phyloP scores from a whole-genome alignment of 371 early-diverging fungal species.

The Massospora cicadina region DNA sequence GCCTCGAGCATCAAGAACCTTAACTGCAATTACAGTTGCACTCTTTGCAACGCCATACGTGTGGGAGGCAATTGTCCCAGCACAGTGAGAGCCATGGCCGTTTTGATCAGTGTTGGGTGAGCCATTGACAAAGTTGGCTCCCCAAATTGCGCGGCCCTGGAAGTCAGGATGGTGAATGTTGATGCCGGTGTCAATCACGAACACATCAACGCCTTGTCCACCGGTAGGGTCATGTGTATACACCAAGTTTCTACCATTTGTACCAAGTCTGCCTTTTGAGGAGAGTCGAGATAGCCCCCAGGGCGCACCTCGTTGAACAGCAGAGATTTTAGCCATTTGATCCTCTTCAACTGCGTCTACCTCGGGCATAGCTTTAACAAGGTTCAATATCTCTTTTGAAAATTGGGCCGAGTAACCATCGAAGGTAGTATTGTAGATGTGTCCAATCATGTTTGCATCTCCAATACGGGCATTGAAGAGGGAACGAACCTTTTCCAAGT shows the following conservation, averaged over 20 bases:
- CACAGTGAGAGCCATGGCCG: conserved; percentile 46
- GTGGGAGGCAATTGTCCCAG: not conserved
- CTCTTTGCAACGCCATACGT: conserved; percentile 1
- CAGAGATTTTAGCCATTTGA: not conserved
- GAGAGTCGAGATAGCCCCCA: conserved; percentile 8
- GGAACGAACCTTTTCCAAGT: no score
- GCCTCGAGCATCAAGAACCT: conserved; percentile 24
- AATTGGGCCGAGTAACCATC: conserved; percentile 1
- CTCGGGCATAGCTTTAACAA: not conserved
- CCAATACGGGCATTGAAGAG: no score
- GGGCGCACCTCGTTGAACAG: not conserved
- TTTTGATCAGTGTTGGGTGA: conserved; percentile 26
- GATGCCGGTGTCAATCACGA: conserved; percentile 44
- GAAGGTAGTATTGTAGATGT: conserved; percentile 3
- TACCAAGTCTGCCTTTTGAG: no score
- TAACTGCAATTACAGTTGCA: conserved; percentile 77
- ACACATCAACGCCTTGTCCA: conserved; percentile 26
- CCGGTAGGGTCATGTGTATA: no score
- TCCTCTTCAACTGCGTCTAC: not conserved
- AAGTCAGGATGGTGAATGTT: conserved; percentile 27
- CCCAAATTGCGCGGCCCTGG: conserved; percentile 60
- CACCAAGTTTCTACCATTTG: not conserved
- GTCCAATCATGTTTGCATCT: no score
- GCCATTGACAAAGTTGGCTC: conserved; percentile 46
- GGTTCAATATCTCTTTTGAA: not conserved